These are phyloP conservation scores for Kodamaea sagamina DNA, from an alignment of 805 yeast species.

Conservation along the genomic window DNA sequence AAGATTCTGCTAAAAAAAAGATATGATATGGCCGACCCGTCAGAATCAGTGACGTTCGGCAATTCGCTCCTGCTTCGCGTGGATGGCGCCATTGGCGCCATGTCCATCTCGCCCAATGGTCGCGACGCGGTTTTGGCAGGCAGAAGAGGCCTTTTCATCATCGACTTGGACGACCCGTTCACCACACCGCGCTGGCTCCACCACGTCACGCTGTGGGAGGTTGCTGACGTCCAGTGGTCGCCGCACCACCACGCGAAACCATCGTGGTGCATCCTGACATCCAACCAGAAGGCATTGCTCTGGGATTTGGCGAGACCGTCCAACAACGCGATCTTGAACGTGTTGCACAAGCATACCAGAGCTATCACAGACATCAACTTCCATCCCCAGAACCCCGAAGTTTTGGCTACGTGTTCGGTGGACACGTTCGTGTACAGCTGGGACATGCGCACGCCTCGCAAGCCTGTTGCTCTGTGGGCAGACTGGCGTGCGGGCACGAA, in stretches of 20 bases:
- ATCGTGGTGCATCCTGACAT: slow-evolving; percentile 88
- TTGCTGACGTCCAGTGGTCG: slow-evolving; percentile 98
- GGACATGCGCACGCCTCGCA: slow-evolving; percentile 82
- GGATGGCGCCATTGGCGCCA: slow-evolving; percentile 90
- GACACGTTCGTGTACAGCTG: slow-evolving; percentile 86
- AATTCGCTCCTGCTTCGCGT: slow-evolving; percentile 80
- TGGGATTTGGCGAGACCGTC: slow-evolving; percentile 85
- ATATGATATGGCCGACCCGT: slow-evolving; percentile 28
- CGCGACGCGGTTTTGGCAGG: slow-evolving; percentile 93
- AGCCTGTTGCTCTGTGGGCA: slow-evolving; percentile 78
- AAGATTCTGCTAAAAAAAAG: no score
- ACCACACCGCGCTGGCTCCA: slow-evolving; percentile 92
- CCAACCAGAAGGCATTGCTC: slow-evolving; percentile 91
- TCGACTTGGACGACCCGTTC: slow-evolving; percentile 95
- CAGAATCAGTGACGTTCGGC: slow-evolving; percentile 58
- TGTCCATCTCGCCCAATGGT: slow-evolving; percentile 86
- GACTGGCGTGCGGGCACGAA: slow-evolving; percentile 95
- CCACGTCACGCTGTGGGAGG: slow-evolving; percentile 95
- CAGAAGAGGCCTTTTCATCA: slow-evolving; percentile 74
- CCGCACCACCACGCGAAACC: slow-evolving; percentile 80
- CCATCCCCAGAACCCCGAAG: slow-evolving; percentile 82
- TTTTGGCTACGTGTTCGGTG: slow-evolving; percentile 88
- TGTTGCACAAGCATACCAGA: slow-evolving; percentile 84
- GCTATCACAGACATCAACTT: slow-evolving; percentile 96
- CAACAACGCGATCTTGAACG: slow-evolving; percentile 76